These are phyloP conservation scores for Podaxis mareebaensis DNA, from an alignment of 768 basidiomycete genomes.

Conservation along the genomic window DNA sequence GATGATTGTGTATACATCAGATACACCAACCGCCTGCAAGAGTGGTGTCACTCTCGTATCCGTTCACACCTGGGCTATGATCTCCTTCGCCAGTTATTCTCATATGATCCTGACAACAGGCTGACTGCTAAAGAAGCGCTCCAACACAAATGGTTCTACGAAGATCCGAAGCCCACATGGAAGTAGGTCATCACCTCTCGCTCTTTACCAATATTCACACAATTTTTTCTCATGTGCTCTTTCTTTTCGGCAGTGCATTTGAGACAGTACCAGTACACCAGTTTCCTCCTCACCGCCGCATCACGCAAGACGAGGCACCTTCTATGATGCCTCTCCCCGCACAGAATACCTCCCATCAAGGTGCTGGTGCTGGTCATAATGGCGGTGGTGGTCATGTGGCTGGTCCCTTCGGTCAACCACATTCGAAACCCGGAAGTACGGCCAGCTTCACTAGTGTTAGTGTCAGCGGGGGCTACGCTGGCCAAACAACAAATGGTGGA, in stretches of 20 bases:
- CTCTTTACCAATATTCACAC: constrained; percentile 4
- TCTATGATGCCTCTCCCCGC: constrained; percentile 75
- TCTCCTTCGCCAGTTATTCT: constrained; percentile 82
- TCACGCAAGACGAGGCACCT: constrained; percentile 90
- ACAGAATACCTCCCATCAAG: constrained; percentile 42
- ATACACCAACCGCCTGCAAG: constrained; percentile 58
- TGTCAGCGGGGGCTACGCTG: constrained; percentile 46
- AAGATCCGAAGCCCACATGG: constrained; percentile 82
- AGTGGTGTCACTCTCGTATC: constrained; percentile 76
- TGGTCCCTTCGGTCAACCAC: constrained; percentile 48
- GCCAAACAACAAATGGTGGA: constrained; percentile 35
- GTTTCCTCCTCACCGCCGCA: constrained; percentile 82
- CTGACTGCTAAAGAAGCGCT: constrained; percentile 83
- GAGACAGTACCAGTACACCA: constrained; percentile 61
- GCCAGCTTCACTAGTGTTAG: constrained; percentile 65
- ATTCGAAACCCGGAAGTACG: constrained; percentile 60
- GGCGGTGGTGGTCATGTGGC: constrained; percentile 37
- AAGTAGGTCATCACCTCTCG: constrained; percentile 57
- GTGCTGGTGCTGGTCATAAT: constrained; percentile 25
- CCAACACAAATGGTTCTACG: constrained; percentile 87
- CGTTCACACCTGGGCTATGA: constrained; percentile 69
- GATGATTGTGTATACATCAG: constrained; percentile 14
- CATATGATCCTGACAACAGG: constrained; percentile 86
- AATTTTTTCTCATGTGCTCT: constrained; percentile 5
- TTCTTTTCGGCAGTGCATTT: constrained; percentile 60